phyloP scores from a whole-genome alignment of 2,329 filamentous ascomycete genomes.

The Trichoderma koningiopsis region DNA sequence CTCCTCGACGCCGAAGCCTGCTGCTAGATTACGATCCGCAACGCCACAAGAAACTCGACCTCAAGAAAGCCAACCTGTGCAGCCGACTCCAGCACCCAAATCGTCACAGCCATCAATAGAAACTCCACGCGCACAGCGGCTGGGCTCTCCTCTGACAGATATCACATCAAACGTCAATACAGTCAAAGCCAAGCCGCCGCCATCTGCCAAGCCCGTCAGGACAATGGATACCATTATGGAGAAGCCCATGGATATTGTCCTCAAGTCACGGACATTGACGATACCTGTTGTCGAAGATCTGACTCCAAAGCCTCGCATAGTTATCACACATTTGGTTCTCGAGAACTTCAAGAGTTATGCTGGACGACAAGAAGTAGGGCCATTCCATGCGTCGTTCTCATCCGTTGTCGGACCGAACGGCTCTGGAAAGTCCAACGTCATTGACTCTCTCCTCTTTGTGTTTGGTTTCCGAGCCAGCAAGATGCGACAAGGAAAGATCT shows the following conservation, averaged over 20 bases:
- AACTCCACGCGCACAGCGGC: conserved; percentile 50
- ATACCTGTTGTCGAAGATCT: conserved; percentile 71
- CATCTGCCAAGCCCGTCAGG: conserved; percentile 69
- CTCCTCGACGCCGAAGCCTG: background rate
- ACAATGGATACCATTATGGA: conserved; percentile 78
- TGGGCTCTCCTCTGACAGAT: conserved; percentile 66
- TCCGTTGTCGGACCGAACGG: conserved; percentile 98
- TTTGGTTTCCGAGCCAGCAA: conserved; percentile 99
- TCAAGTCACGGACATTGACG: conserved; percentile 77
- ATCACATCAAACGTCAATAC: conserved; percentile 70
- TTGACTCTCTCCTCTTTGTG: conserved; percentile 97
- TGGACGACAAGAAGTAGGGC: conserved; percentile 89
- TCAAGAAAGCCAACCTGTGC: background rate
- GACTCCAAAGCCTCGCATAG: conserved; percentile 80
- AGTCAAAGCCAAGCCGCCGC: conserved; percentile 34
- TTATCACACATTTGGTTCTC: conserved; percentile 88
- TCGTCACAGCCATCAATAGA: background rate
- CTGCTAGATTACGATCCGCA: conserved; percentile 52
- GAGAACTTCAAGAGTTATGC: conserved; percentile 99
- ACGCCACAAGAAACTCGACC: background rate
- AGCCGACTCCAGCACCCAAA: background rate
- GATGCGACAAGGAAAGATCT: conserved; percentile 98
- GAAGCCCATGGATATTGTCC: conserved; percentile 89
- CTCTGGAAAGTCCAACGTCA: conserved; percentile 98
- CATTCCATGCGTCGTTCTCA: conserved; percentile 95